phyloP scores from a whole-genome alignment of 2,329 filamentous ascomycete genomes.

The Alternaria longipes region DNA sequence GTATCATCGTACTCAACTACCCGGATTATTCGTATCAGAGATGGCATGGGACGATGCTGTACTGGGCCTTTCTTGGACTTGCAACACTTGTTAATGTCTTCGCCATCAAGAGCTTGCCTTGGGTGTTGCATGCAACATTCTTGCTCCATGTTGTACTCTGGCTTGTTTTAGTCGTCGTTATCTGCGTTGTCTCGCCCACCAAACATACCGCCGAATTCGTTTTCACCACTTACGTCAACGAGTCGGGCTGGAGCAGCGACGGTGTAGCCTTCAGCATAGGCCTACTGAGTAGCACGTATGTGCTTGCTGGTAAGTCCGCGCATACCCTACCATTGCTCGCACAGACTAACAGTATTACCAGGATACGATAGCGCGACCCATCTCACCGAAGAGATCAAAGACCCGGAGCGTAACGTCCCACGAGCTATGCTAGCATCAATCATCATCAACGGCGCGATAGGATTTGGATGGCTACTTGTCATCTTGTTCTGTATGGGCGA shows the following conservation, averaged over 20 bases:
- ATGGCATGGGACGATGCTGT: constrained; percentile 56
- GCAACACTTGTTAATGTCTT: constrained; percentile 56
- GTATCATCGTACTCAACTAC: constrained; percentile 46
- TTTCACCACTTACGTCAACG: constrained; percentile 56
- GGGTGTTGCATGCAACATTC: constrained; percentile 33
- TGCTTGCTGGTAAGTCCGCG: constrained; percentile 25
- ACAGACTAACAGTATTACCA: not conserved
- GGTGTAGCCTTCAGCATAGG: constrained; percentile 54
- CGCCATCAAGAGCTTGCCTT: constrained; percentile 52
- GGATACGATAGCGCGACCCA: constrained; percentile 13
- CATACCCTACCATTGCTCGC: not conserved
- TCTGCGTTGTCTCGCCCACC: constrained; percentile 54
- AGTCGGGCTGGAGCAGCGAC: constrained; percentile 52
- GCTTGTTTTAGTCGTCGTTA: constrained; percentile 57
- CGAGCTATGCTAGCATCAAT: constrained; percentile 15
- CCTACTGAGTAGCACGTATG: constrained; percentile 31
- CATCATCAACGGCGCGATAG: constrained; percentile 47
- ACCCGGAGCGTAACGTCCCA: constrained; percentile 6
- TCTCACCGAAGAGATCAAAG: constrained; percentile 9
- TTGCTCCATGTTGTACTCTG: constrained; percentile 59
- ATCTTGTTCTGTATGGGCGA: constrained; percentile 49
- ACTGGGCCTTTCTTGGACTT: constrained; percentile 53
- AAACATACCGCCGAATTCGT: constrained; percentile 50
- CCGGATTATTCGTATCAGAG: constrained; percentile 45
- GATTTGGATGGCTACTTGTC: constrained; percentile 47